Evolutionary conservation across 176 grass and related monocot genomes (phyloP).

Genomic region (Eragrostis curvula): DNA sequence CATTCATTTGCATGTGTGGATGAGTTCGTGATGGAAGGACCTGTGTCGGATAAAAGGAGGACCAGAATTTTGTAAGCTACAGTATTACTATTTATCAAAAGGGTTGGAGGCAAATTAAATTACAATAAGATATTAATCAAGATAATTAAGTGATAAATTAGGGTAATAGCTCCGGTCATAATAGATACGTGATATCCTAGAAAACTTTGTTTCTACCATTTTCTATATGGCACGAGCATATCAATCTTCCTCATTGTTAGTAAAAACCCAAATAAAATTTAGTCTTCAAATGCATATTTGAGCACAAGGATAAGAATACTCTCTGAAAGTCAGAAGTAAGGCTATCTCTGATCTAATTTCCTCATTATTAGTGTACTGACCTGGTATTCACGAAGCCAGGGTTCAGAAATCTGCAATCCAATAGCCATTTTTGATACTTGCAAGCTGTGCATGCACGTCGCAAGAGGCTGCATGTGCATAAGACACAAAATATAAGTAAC

Average conservation of each 20-base stretch:
- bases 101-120: not conserved
- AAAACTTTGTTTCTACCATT: not conserved
- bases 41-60: constrained; percentile 34
- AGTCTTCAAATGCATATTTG: not conserved
- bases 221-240: not conserved
- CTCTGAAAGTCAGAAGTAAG: not conserved
- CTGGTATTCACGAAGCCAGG: constrained; percentile 99
- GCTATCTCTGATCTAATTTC: not conserved
- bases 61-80: constrained; percentile 15
- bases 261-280: not conserved
- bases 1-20: constrained; percentile 94
- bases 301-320: not conserved
- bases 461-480: constrained; percentile 71
- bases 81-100: not conserved
- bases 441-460: constrained; percentile 82
- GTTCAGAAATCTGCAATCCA: constrained; percentile 85
- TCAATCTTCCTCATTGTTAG: not conserved
- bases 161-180: not conserved
- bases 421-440: constrained; percentile 81
- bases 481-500: constrained; percentile 28
- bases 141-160: not conserved
- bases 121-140: not conserved
- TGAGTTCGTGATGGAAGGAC: constrained; percentile 87
- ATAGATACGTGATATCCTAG: not conserved
- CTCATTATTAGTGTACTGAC: constrained; percentile 37